phyloP scores from a whole-genome alignment of 192 early-diverging fungal genomes.

The Paraglomus occultum region DNA sequence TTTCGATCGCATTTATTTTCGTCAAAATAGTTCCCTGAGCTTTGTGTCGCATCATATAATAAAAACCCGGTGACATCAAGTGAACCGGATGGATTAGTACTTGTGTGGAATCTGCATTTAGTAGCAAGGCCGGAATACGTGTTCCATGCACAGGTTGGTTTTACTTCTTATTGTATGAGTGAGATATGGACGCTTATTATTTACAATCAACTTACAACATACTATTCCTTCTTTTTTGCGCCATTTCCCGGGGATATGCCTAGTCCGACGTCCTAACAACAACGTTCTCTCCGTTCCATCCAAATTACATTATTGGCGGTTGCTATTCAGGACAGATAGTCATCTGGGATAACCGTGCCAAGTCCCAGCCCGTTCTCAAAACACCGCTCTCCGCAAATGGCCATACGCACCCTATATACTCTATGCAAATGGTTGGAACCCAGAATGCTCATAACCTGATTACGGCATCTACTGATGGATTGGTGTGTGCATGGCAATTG shows the following conservation, averaged over 20 bases:
- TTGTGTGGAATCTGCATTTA: conserved; percentile 91
- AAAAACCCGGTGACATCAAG: conserved; percentile 81
- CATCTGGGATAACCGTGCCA: conserved; percentile 95
- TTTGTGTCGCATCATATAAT: conserved; percentile 88
- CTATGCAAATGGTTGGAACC: conserved; percentile 86
- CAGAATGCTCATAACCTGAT: conserved; percentile 94
- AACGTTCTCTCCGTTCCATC: conserved; percentile 89
- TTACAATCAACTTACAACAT: background rate
- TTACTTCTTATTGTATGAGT: background rate
- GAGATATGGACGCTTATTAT: background rate
- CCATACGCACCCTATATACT: conserved; percentile 96
- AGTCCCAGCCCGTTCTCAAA: conserved; percentile 86
- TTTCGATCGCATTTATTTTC: conserved; percentile 5
- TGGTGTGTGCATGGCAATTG: conserved; percentile 95
- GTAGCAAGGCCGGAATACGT: conserved; percentile 92
- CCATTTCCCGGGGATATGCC: background rate
- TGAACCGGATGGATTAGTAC: conserved; percentile 92
- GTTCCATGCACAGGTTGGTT: conserved; percentile 76
- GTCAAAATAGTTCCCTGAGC: conserved; percentile 73
- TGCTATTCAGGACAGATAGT: conserved; percentile 98
- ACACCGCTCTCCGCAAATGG: conserved; percentile 90
- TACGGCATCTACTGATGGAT: conserved; percentile 92
- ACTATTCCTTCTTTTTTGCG: background rate
- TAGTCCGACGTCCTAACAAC: conserved; percentile 88
- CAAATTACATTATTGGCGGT: conserved; percentile 89